Conservation (phyloP, 73 alveolate genomes). For the Tetrahymena borealis region DNA sequence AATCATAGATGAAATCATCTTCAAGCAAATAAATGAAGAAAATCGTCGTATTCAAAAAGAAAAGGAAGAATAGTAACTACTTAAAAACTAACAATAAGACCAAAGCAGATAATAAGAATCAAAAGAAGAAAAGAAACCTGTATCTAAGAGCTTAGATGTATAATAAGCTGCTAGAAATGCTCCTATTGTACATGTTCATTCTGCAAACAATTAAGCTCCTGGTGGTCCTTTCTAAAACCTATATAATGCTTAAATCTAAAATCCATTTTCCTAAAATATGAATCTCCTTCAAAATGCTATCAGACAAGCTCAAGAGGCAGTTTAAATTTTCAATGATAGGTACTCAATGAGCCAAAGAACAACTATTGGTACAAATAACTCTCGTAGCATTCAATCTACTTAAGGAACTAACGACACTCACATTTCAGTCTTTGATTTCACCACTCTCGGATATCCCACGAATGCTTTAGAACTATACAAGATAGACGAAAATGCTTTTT, state of each 20-base stretch:
- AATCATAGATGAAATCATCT: not conserved
- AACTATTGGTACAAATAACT: not conserved
- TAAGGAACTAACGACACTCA: not conserved
- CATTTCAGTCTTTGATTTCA: not conserved
- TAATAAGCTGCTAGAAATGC: not conserved
- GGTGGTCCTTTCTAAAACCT: not conserved
- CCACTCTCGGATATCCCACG: not conserved
- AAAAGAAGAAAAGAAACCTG: not conserved
- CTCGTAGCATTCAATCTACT: not conserved
- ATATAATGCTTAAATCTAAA: not conserved
- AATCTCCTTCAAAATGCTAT: not conserved
- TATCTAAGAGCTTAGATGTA: not conserved
- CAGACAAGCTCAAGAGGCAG: not conserved
- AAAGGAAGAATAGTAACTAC: not conserved
- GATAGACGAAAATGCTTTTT: not conserved
- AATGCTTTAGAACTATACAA: not conserved
- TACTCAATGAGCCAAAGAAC: not conserved
- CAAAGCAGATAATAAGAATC: not conserved
- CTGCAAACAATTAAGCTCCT: not conserved
- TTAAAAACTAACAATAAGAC: not conserved
- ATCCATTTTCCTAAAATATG: not conserved
- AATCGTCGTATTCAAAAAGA: not conserved
- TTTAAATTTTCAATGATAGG: not conserved
- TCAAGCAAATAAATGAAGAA: not conserved
- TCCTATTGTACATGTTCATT: not conserved